Base-by-base conservation (phyloP, 2,329 filamentous ascomycete genomes). In the Amauroascus niger region DNA sequence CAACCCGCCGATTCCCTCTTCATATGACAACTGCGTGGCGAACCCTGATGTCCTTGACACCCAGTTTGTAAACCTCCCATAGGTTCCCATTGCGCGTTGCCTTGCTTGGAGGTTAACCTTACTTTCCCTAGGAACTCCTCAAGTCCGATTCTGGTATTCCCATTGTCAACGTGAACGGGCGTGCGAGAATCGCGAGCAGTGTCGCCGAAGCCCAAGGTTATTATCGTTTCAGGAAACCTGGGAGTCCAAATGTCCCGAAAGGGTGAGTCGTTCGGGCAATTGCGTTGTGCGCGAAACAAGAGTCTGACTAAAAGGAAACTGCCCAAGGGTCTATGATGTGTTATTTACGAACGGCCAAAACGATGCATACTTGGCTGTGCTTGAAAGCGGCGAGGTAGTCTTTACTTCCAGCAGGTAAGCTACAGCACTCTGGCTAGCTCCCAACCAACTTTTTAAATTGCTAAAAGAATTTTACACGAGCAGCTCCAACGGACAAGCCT, bases 381-480 rank as follows among this genome's bases (percentile, higher is more conserved):
- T 45, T 45, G 41, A 45, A n/a, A 45, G 41, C 41, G 41, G 41
- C 11, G 41, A 45, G 41, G 41, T 45, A 3, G 22, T 45, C n/a
- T 45, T 45, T 16, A 45, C 41, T 8, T 45, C 41, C 3, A 45
- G 41, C 41, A 45, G 41, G 41, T 30, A n/a, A 45, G 11, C 11
- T 5, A 7, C 11, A 7, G n/a, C 33, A 6, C 41, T 45, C 13
- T 3, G 18, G 18, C 40, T 14, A 22, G 7, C 9, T 24, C 20
- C 18, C 18, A 24, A 9, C 4, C 40, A 4, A 11, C 20, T 11
- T 43, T 16, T 28, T 6, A 30, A 45, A 28, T 28, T n/a, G 22
- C 20, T 45, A 45, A n/a, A n/a, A n/a, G n/a, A n/a, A 45, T 13
- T 26, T 5, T 16, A 45, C 28, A 45, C n/a, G 41, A 4, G 8